Conservation (phyloP, 83 land plant genomes). For the Larix sibirica region DNA sequence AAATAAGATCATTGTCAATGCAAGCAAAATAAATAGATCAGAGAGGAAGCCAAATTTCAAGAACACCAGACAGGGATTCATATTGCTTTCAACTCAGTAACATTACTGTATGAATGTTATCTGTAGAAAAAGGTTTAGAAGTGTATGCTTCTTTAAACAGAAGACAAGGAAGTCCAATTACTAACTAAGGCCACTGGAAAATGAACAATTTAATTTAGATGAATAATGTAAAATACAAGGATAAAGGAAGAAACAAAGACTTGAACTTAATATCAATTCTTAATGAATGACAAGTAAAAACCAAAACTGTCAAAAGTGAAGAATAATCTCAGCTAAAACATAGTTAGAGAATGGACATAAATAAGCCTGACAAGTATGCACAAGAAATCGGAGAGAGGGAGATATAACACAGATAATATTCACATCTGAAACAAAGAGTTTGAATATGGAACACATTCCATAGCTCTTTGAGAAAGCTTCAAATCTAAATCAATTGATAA, state of each 20-base stretch:
- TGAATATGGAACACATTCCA: neutral
- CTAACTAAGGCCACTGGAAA: neutral
- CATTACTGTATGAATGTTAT: neutral
- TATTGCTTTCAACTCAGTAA: neutral
- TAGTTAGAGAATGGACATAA: neutral
- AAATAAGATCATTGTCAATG: neutral
- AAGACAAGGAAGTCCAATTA: neutral
- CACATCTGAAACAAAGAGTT: neutral
- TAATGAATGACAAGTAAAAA: neutral
- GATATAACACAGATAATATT: neutral
- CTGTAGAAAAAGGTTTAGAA: neutral
- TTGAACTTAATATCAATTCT: neutral
- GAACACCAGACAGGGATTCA: neutral
- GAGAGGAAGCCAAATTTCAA: neutral
- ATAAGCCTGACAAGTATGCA: slow-evolving; percentile 1
- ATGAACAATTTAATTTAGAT: neutral
- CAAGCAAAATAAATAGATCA: neutral
- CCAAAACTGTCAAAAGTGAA: neutral
- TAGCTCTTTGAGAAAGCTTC: neutral
- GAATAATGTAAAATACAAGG: neutral
- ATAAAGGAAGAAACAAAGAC: neutral
- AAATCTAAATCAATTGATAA: neutral
- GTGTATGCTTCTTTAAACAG: neutral
- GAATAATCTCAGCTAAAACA: neutral
- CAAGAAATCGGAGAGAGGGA: neutral